Base-by-base conservation (phyloP, 164 flowering plant genomes). In the Vitis labrusca region DNA sequence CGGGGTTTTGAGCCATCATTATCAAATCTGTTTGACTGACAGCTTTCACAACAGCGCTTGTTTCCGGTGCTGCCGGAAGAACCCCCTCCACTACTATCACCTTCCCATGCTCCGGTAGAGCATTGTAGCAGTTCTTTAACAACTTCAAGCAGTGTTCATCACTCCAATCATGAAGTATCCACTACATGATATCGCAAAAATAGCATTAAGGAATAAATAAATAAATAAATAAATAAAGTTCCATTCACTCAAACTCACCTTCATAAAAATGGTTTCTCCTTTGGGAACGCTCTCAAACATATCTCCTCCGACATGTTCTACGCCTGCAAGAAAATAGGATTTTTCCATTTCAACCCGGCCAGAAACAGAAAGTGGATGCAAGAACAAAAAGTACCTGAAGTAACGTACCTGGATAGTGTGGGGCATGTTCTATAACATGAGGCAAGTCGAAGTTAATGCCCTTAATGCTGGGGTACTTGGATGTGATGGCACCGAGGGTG, bases 401-500 rank as follows among this genome's bases (percentile, higher is more conserved):
- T 1, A 23, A 23, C 27, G 27, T 76, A 78, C 87, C 84, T n/a
- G 83, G 79, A 66, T 74, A 78, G 13, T 75, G 8, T 1, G 74
- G 76, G 16, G 84, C 84, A 37, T 76, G 10, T 12, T 70, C 32
- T 1, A 82, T 58, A 59, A 84, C 87, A 69, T 78, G 83, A 8
- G 87, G 87, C 60, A 80, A 63, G 60, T 84, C 85, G n/a, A 74
- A 84, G 57, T 82, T 84, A 50, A 82, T 73, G 15, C 81, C 88
- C 61, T 57, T 78, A 4, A 84, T 73, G 1, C 52, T 19, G 2
- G 87, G 80, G 48, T 82, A 78, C 17, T 63, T 72, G 51, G 84
- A 59, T 1, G 71, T 74, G 56, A 84, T 82, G 17, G 53, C 14
- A 9, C 48, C 49, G n/a, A 78, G 66, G 10, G 70, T 67, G 51